Evolutionary conservation across 225 moss, liverwort and hornwort genomes (phyloP), one percentile per base, ranked within the genome.

Genomic region (Bryum argenteum): DNA sequence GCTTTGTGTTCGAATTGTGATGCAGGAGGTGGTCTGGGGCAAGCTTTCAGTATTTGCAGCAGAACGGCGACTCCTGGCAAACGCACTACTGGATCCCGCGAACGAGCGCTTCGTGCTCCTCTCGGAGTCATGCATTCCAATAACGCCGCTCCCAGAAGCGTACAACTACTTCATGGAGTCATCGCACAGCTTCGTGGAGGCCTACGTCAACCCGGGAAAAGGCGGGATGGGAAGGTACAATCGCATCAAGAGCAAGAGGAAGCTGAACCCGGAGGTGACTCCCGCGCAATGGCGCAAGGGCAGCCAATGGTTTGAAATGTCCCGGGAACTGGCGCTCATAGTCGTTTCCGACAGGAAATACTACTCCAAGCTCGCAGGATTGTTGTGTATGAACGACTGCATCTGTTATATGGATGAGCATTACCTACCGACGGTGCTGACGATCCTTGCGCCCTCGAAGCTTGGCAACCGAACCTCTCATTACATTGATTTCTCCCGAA

Each of bases 231-330:
- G 70, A 0, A 65, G 87, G 37, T 83, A 83, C 70, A 54, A 1
- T 14, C 78, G 83, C n/a, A 78, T 87, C 65, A 70, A 58, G 54
- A 16, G 19, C 71, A 18, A 2, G 3, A 41, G 40, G 15, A 87
- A 83, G 38, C 11, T 87, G 45, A 74, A 44, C 10, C 83, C 87
- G 11, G 81, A 83, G 26, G n/a, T 87, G 26, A n/a, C 52, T 22
- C 43, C 54, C 2, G 2, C 10, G 55, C 76, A 83, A 54, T 83
- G 87, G 87, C 80, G 78, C 6, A 83, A 87, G 70, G 87, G 83
- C 7, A 87, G 81, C 71, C 83, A 87, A 43, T 87, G 83, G 87
- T 87, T 87, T 48, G 87, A 87, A 67, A 79, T 87, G 83, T 67
- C 71, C 9, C 78, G 78, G 3, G 63, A 63, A 1, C 20, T 87